phyloP scores from a whole-genome alignment of 106 monocot genomes.

The Dioscorea dumetorum region DNA sequence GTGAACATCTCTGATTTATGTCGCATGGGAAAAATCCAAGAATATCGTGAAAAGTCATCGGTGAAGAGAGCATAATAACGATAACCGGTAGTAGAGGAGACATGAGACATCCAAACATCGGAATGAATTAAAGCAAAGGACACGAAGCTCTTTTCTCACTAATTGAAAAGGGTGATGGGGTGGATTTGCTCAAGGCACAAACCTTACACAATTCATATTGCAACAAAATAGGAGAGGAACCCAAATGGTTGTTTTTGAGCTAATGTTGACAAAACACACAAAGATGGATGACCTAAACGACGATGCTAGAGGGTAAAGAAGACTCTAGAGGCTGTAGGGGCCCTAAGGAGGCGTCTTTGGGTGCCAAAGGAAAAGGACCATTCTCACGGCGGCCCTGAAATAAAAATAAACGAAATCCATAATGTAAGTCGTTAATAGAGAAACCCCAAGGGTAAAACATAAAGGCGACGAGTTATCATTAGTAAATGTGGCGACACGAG shows the following conservation, averaged over 20 bases:
- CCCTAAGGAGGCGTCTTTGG: background rate
- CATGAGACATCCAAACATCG: conserved; percentile 5
- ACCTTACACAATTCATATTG: background rate
- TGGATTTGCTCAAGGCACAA: background rate
- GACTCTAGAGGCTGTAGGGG: too few species aligned
- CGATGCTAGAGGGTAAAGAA: background rate
- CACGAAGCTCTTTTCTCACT: background rate
- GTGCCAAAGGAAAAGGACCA: background rate
- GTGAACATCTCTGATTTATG: background rate
- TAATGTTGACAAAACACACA: background rate
- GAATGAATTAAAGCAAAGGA: conserved; percentile 1
- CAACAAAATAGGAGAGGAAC: background rate
- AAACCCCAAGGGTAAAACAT: background rate
- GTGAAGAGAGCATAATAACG: conserved; percentile 7
- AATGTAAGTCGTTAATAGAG: background rate
- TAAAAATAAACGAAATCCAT: background rate
- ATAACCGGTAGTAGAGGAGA: background rate
- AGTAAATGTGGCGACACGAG: background rate
- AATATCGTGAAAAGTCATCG: background rate
- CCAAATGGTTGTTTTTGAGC: background rate
- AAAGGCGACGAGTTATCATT: background rate
- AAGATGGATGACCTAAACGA: background rate
- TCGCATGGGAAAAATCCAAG: conserved; percentile 3
- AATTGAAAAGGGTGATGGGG: background rate
- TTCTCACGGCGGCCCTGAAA: background rate